Base-by-base conservation (phyloP, 2,329 filamentous ascomycete species). In the Fusarium clavum region DNA sequence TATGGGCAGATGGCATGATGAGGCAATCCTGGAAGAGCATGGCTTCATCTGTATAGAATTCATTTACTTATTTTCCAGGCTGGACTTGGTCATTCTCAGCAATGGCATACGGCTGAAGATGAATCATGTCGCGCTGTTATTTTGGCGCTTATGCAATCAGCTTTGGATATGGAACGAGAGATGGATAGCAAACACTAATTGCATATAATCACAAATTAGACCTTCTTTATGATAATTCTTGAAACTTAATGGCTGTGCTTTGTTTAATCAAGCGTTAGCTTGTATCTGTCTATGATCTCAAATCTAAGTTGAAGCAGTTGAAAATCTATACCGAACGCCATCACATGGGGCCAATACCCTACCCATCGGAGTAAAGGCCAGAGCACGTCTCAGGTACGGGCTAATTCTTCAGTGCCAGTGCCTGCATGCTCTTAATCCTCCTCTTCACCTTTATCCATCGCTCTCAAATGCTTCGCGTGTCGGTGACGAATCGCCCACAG, bases 401-500 rank as follows among this genome's bases (percentile, higher is more conserved):
- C 22, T n/a, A 34, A 9, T 34, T 46, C 44, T 20, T n/a, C 12
- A 22, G n/a, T 30, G 29, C 20, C 20, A 41, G 13, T 53, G 9
- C 16, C 13, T 8, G 13, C 20, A 29, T 27, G 24, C 29, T 30
- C 45, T 56, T 70, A 81, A 48, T 81, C 78, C 54, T 84, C 82
- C 54, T 84, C 78, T 6, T 78, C 77, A 3, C 76, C 77, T 64
- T 80, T 80, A 32, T 77, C 76, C n/a, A 71, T 76, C 57, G 83
- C 82, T 64, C 75, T 81, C 20, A 80, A 60, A 54, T 80, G 77
- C 58, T 80, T 74, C 20, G 73, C 70, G 57, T 83, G 81, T 77
- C 91, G 88, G 65, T 88, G 84, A 57, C 84, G 83, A 58, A 95
- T 93, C 29, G 90, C 88, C 85, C 87, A 92, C 30, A 97, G 79